A percentile compares a stretch with the other conserved stretches of the same genome.
Conservation (phyloP, 202 grass and related monocot genomes). For the Zoysia matrella region DNA sequence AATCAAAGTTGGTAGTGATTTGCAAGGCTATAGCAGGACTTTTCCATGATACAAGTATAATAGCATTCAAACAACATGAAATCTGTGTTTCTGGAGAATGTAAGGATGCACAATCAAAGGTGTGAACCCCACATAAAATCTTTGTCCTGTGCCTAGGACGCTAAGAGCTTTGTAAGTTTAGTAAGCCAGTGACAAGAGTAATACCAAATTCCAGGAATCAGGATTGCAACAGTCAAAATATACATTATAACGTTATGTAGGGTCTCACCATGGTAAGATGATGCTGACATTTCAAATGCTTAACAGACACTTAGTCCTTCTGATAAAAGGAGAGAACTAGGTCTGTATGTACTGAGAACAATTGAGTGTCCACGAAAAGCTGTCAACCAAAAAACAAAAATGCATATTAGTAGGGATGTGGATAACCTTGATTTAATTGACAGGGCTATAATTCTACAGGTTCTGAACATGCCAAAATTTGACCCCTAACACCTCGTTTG, state of each 20-base stretch:
- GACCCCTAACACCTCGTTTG: background rate
- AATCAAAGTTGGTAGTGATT: constrained; percentile 8
- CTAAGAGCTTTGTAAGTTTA: constrained; percentile 6
- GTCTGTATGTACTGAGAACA: constrained; percentile 99
- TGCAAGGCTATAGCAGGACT: background rate
- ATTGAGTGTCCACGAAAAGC: constrained; percentile 96
- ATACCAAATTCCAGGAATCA: background rate
- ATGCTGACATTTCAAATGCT: constrained; percentile 38
- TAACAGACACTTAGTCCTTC: constrained; percentile 34
- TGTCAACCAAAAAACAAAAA: constrained; percentile 50
- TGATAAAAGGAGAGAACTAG: constrained; percentile 83
- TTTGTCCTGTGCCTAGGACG: background rate
- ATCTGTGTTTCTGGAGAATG: background rate
- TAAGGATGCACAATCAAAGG: constrained; percentile 6
- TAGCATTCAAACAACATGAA: background rate
- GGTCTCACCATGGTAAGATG: constrained; percentile 49
- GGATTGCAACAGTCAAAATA: background rate
- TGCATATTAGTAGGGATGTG: background rate
- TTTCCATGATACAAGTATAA: constrained; percentile 23
- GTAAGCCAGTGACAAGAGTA: background rate
- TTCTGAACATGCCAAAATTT: background rate
- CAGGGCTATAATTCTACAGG: background rate
- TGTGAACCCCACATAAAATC: background rate
- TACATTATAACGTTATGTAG: background rate
- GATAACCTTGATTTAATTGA: background rate